A percentile compares a stretch with the other conserved stretches of the same genome.
phyloP scores from a whole-genome alignment of 2,329 filamentous ascomycete genomes.

The Ophiostoma sp. region DNA sequence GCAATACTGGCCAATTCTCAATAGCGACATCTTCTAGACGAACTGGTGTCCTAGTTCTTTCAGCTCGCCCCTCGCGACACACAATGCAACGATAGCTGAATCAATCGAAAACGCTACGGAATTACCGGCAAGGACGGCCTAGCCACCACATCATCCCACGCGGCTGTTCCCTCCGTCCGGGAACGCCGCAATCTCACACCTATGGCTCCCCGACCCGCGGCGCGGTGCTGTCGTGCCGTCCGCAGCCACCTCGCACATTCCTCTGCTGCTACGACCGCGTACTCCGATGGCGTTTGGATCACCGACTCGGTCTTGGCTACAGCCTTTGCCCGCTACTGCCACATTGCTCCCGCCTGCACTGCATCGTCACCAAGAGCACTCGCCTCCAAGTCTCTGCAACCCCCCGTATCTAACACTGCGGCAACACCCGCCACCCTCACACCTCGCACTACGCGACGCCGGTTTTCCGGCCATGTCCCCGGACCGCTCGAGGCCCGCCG shows the following conservation, averaged over 20 bases:
- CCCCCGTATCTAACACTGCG: background rate
- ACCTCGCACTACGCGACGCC: slow-evolving; percentile 31
- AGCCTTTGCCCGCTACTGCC: slow-evolving; percentile 45
- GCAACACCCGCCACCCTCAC: background rate
- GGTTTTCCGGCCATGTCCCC: slow-evolving; percentile 39
- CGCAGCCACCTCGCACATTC: slow-evolving; percentile 1
- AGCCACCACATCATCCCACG: background rate
- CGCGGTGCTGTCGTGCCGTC: slow-evolving; percentile 19
- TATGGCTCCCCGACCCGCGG: slow-evolving; percentile 21
- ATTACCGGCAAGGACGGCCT: background rate
- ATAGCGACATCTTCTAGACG: background rate
- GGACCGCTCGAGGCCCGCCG: slow-evolving; percentile 53
- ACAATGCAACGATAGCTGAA: slow-evolving; percentile 4
- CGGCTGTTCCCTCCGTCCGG: slow-evolving; percentile 3
- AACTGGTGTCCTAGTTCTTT: background rate
- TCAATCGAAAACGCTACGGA: background rate
- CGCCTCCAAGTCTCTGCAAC: background rate
- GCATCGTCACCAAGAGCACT: background rate
- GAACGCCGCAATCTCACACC: slow-evolving; percentile 23
- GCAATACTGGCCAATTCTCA: background rate
- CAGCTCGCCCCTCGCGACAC: background rate
- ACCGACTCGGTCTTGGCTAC: slow-evolving; percentile 50
- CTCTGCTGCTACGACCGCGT: background rate
- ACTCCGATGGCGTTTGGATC: slow-evolving; percentile 51
- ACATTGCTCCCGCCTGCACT: background rate